Conservation (phyloP, 2,329 filamentous ascomycete species). For the Pseudopithomyces maydicus region DNA sequence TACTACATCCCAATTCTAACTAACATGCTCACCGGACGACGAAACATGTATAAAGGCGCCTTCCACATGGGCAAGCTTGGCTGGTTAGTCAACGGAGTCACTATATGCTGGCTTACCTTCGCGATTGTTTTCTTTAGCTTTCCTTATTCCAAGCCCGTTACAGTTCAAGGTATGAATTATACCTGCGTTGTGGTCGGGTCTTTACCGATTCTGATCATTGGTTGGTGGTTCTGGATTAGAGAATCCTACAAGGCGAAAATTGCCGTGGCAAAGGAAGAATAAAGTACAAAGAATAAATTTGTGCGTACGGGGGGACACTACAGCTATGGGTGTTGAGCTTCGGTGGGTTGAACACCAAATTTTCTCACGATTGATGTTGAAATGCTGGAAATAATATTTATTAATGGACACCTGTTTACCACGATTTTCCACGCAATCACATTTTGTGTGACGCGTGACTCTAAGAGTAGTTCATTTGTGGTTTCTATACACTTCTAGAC, state of each 20-base stretch:
- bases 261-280: constrained; percentile 5
- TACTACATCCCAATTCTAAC: constrained; percentile 16
- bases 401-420: no score
- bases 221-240: constrained; percentile 11
- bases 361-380: no score
- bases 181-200: constrained; percentile 14
- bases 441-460: no score
- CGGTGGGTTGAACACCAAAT: no score
- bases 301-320: background rate
- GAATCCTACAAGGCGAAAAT: constrained; percentile 3
- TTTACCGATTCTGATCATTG: constrained; percentile 9
- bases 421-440: no score
- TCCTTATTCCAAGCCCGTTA: constrained; percentile 11
- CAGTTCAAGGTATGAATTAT: constrained; percentile 12
- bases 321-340: no score
- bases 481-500: no score
- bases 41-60: constrained; percentile 14
- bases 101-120: constrained; percentile 14
- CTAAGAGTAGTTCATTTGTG: no score
- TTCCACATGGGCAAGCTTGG: constrained; percentile 14
- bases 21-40: constrained; percentile 10
- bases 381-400: no score
- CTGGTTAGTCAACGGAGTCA: constrained; percentile 11
- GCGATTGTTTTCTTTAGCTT: constrained; percentile 16
- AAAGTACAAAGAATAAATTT: background rate